Base-by-base conservation (phyloP, 495 filamentous ascomycete genomes). In the Hamigera avellanea region DNA sequence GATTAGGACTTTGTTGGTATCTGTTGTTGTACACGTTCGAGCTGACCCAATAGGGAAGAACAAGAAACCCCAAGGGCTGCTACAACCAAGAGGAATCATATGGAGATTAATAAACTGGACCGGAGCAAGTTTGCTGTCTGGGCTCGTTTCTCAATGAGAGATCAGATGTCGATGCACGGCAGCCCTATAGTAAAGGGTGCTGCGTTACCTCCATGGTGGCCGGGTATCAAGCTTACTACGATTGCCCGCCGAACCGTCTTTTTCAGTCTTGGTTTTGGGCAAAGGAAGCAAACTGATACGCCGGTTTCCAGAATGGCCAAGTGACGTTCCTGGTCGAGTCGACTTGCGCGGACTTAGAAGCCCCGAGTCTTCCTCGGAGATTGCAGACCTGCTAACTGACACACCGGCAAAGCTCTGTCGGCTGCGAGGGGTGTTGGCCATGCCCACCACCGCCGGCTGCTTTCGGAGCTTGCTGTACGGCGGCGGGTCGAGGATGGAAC, bases 201-300 rank as follows among this genome's bases (percentile, higher is more conserved):
- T 12, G 23, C 19, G 2, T 41, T 44, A 54, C 39, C 64, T 45
- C 59, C 61, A 68, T 2, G 36, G 57, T n/a, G 64, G 64, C 15
- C 62, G 60, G 2, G 55, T 40, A 17, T 55, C 52, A 15, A 59
- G 33, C 36, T 53, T 62, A 26, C 46, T 53, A 13, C 53, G 48
- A 14, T 43, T 41, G 0, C 46, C 47, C 14, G 54, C 23, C 6
- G 52, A 36, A 21, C 42, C 53, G 1, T 58, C 55, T 18, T 53
- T 50, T 1, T 57, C 61, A 29, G 28, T 32, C 16, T 52, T 53
- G 14, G 30, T 37, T 36, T 53, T 66, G 2, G 61, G 61, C 32
- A 67, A 23, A 14, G 69, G 69, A 12, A 73, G 50, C 32, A 73
- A 48, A 50, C 70, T 74, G 29, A 51, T 55, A 14, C 72, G 64